phyloP scores from a whole-genome alignment of 371 early-diverging fungal genomes.

The Mucor mucedo region DNA sequence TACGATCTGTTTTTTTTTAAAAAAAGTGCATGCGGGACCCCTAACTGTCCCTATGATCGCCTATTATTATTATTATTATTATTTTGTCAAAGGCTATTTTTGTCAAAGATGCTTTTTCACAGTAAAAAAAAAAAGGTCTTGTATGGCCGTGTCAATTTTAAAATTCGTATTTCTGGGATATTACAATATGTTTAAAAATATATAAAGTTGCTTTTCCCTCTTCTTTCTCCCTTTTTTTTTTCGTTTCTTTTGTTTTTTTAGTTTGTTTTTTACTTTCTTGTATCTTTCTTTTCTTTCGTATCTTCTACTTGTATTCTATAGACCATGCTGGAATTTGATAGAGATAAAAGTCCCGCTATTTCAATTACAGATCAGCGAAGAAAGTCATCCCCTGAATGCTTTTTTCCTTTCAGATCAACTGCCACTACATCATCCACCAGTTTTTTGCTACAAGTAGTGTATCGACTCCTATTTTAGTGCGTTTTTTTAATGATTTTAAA shows the following conservation, averaged over 20 bases:
- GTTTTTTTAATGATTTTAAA: neutral
- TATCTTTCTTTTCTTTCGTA: neutral
- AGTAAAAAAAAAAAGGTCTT: neutral
- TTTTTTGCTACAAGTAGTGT: constrained; percentile 10
- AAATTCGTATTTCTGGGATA: constrained; percentile 5
- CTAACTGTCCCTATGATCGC: neutral
- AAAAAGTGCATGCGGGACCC: neutral
- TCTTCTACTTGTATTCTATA: neutral
- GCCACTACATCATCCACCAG: constrained; percentile 3
- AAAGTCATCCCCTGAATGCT: constrained; percentile 21
- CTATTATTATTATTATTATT: neutral
- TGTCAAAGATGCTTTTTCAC: neutral
- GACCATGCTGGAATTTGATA: constrained; percentile 3
- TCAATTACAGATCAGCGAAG: constrained; percentile 11
- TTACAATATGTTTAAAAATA: neutral
- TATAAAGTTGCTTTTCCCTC: constrained; percentile 5
- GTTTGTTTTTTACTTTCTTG: constrained; percentile 5
- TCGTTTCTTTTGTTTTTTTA: constrained; percentile 4
- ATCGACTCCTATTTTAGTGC: constrained; percentile 13
- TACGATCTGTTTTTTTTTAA: neutral
- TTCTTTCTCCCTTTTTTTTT: neutral
- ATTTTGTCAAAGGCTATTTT: neutral
- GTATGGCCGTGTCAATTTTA: neutral
- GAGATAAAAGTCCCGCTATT: neutral
- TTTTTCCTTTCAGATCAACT: constrained; percentile 9